Base-by-base conservation (phyloP, 352 stramenopile genomes). In the Pythium graminicola region DNA sequence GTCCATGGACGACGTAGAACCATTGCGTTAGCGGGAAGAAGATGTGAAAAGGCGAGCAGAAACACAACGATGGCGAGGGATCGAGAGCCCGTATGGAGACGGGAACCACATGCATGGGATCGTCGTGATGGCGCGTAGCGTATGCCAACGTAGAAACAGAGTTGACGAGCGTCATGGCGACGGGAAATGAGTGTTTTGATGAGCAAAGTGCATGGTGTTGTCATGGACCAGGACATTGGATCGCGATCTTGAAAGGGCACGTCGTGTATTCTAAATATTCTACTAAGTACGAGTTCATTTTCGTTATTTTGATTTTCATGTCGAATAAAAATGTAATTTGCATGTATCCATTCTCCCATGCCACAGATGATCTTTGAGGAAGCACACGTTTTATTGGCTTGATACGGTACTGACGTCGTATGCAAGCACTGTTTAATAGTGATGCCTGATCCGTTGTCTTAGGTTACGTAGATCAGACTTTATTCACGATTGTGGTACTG, bases 1-100 rank as follows among this genome's bases (percentile, higher is more conserved):
- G 76, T 96, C 86, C 86, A 96, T 8, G 85, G 61, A 1, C 85
- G 86, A n/a, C 64, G 69, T 33, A 97, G 52, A 50, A 94, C 76
- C 66, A 89, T 89, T 6, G 52, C 69, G 0, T 48, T 36, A 4
- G 19, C 27, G 3, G 11, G 2, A 2, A 22, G 13, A 11, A 13
- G 4, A 29, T 11, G 13, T 9, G 17, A 19, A 19, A 64, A 2
- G 20, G 42, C 14, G 6, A 22, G 11, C 11, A 50, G 33, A 43
- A n/a, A 55, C 27, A 55, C 27, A 8, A 29, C 16, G 23, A 55
- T 45, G 16, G 23, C 23, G 20, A 9, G 22, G 11, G 14, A 14
- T 36, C 3, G 35, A 45, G 33, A 17, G 13, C 6, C 11, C 13
- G 20, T 41, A 2, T 8, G 31, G 16, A 14, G 2, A 23, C 46